Base-by-base conservation (phyloP, 768 basidiomycete species). In the Leucosporidium creatinivorum region DNA sequence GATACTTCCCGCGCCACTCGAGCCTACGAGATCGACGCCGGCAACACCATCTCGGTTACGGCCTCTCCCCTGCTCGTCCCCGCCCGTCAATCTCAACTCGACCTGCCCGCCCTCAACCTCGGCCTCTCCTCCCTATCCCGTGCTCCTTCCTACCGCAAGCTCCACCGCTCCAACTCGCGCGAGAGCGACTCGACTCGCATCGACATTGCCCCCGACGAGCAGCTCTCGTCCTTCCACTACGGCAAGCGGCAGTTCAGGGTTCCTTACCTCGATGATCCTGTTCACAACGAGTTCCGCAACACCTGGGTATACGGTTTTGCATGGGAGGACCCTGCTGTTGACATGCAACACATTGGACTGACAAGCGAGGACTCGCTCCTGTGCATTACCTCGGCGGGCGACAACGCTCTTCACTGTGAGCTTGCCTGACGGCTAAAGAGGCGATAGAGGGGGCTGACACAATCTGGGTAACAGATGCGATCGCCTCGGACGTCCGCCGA, bases 351-450 rank as follows among this genome's bases (percentile, higher is more conserved):
- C 73, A 79, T 90, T 8, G 74, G 84, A 21, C 77, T 89, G 65
- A 81, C 82, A 25, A 77, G 78, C 47, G 81, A 86, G 18, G 88
- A 90, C 77, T 82, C 84, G 1, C 82, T 89, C 75, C 81, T 89
- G 18, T 84, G 85, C 23, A 89, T 90, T 73, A 89, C 88, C 1
- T 85, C 84, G 60, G 89, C 87, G 4, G 88, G 88, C 0, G 88
- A 89, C 77, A 90, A 90, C 75, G 86, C 87, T 3, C 79, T 90
- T 47, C 87, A 89, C 75, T 90, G 39, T 44, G 13, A 44, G 39
- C 13, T 44, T 10, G 33, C 33, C 10, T 33, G 33, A 33, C 33
- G 10, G 33, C 33, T 10, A 10, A 33, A 4, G 33, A 33, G 33
- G 33, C 69, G 87, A 87, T 12, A 85, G 87, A 64, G 82, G 81